phyloP scores from a whole-genome alignment of 2,329 filamentous ascomycete species.

The Aspergillus awamori region DNA sequence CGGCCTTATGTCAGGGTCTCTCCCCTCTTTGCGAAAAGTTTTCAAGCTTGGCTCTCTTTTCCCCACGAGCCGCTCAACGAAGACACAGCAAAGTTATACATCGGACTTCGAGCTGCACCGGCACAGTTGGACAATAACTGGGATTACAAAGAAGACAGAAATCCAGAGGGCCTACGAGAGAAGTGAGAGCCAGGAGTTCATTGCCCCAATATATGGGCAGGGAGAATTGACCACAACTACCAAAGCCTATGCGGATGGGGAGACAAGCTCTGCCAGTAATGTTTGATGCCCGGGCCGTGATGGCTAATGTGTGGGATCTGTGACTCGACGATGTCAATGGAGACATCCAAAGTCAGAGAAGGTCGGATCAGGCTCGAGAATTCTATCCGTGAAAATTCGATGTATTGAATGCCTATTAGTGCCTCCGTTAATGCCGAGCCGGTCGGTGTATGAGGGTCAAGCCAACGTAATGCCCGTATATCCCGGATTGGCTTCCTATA shows the following conservation, averaged over 20 bases:
- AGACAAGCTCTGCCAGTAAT: neutral
- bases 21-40: slow-evolving; percentile 8
- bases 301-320: too few species aligned
- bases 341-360: too few species aligned
- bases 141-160: slow-evolving; percentile 14
- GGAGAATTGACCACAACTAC: neutral
- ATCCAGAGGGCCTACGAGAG: slow-evolving; percentile 4
- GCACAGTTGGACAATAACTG: slow-evolving; percentile 1
- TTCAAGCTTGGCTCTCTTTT: neutral
- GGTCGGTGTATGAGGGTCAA: too few species aligned
- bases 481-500: too few species aligned
- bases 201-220: slow-evolving; percentile 4
- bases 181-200: slow-evolving; percentile 8
- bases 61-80: neutral
- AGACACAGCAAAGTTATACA: neutral
- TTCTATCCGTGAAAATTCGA: too few species aligned
- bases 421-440: too few species aligned
- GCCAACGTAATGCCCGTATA: too few species aligned
- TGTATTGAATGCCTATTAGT: too few species aligned
- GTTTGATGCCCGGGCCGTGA: neutral
- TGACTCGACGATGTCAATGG: too few species aligned
- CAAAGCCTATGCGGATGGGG: neutral
- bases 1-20: slow-evolving; percentile 11
- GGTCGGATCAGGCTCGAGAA: too few species aligned
- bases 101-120: neutral